phyloP scores from a whole-genome alignment of 192 early-diverging fungal genomes.

The Linnemannia exigua region DNA sequence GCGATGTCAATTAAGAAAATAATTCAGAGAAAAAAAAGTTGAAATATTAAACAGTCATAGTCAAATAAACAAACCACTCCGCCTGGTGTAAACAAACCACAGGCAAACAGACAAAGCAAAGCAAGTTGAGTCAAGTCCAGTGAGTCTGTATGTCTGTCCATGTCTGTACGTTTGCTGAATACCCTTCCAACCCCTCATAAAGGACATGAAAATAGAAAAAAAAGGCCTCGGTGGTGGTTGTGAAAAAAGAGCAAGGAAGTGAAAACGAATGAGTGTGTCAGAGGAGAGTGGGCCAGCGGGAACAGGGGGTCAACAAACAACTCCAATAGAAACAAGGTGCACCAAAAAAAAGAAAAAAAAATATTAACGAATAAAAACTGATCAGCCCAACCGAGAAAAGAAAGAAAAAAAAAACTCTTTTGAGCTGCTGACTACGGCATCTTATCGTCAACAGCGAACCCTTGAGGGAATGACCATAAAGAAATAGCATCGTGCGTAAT shows the following conservation, averaged over 20 bases:
- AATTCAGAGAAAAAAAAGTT: background rate
- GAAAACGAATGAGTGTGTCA: background rate
- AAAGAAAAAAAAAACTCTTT: conserved; percentile 2
- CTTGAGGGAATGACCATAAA: background rate
- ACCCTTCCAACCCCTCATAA: background rate
- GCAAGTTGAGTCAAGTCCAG: background rate
- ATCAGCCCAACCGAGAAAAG: background rate
- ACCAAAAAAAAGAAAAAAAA: conserved; percentile 1
- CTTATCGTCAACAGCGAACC: background rate
- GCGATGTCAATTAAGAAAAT: conserved; percentile 2
- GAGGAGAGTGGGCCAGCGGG: background rate
- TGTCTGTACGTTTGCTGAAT: background rate
- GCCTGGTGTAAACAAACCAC: conserved; percentile 34
- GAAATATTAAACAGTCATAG: conserved; percentile 32
- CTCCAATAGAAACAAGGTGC: background rate
- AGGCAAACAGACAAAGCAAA: background rate
- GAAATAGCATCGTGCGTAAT: conserved; percentile 6
- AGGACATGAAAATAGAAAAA: background rate
- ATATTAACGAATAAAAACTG: conserved; percentile 12
- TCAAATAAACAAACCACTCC: conserved; percentile 35
- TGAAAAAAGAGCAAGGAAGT: background rate
- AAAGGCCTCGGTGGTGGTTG: background rate
- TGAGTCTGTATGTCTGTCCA: background rate
- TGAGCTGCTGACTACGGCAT: conserved; percentile 12
- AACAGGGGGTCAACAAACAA: background rate